Base-by-base conservation (phyloP, 345 rosid genomes). In the Crucihimalaya himalaica region DNA sequence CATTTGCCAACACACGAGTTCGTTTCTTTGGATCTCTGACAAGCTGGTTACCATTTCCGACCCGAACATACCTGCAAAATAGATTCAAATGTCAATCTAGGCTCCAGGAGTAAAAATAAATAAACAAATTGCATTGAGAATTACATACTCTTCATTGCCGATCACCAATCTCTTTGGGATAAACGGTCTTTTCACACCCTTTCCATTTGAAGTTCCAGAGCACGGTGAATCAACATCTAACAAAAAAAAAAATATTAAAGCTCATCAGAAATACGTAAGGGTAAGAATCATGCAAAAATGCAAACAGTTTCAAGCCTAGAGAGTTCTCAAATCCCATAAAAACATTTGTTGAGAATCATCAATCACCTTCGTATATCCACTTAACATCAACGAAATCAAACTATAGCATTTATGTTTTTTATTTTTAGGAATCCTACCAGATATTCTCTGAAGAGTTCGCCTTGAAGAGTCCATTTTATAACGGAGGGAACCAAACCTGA, bases 11-110 rank as follows among this genome's bases (percentile, higher is more conserved):
- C 72, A 84, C 83, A 35, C 98, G 96, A 65, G 84, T 86, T 69
- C 97, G 83, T 81, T 83, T 90, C 89, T 95, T 95, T 67, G 98
- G 98, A 83, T 95, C 86, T 80, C 99, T 85, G 77, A 95, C 79
- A 56, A 95, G 98, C 81, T 95, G 89, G 82, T 90, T 95, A 53
- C 99, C 98, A 66, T 85, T 92, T 63, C 98, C 98, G 71, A 95
- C 87, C 53, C 96, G 88, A 45, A 95, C 97, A 72, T 95, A 95
- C 70, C 99, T 95, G 92, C 81, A 81, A 82, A 73, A 61, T 29
- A 23, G 14, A 42, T 31, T 50, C 6, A 56, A 48, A 51, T 71
- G 76, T 39, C 10, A 18, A 42, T 20, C 42, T 58, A 51, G 56
- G 37, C 45, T 66, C 68, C 42, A 59, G 42, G 13, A 66, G 55